phyloP scores from a whole-genome alignment of 371 early-diverging fungal genomes.

The Circinella minor region DNA sequence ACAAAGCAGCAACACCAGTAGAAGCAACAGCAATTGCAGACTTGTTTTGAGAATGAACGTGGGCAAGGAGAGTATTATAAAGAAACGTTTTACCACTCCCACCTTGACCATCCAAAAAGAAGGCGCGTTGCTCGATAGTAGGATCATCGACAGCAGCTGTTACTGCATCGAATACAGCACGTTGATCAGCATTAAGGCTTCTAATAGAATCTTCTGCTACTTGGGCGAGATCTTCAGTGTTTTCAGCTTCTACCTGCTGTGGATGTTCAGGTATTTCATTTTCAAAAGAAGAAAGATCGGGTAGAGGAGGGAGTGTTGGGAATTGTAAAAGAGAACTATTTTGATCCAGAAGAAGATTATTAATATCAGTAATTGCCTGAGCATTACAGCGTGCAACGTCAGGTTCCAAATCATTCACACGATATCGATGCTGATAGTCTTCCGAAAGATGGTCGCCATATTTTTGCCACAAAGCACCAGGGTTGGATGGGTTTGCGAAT shows the following conservation, averaged over 20 bases:
- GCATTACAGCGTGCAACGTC: conserved; percentile 8
- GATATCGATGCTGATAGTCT: conserved; percentile 9
- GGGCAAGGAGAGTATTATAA: conserved; percentile 20
- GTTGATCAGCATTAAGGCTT: conserved; percentile 8
- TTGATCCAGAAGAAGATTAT: conserved; percentile 2
- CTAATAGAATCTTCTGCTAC: too few relatives aligned
- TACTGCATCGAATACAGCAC: conserved; percentile 13
- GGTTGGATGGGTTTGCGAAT: conserved; percentile 12
- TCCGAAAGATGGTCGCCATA: not conserved
- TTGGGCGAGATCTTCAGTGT: too few relatives aligned
- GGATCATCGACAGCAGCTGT: not conserved
- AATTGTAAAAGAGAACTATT: not conserved
- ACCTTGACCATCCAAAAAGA: conserved; percentile 25
- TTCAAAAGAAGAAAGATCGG: not conserved
- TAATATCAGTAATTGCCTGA: conserved; percentile 5
- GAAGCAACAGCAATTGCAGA: conserved; percentile 22
- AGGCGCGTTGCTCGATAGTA: conserved; percentile 2
- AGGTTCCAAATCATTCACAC: not conserved
- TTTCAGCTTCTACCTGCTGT: too few relatives aligned
- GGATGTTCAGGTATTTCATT: too few relatives aligned
- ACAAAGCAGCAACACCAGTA: conserved; percentile 14
- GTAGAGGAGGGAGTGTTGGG: not conserved
- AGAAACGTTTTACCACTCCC: conserved; percentile 26
- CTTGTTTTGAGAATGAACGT: conserved; percentile 10
- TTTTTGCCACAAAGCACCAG: conserved; percentile 9